A percentile compares a stretch with the other conserved stretches of the same genome.
phyloP scores from a whole-genome alignment of 2,329 filamentous ascomycete species.

The Cryphonectria nitschkei region DNA sequence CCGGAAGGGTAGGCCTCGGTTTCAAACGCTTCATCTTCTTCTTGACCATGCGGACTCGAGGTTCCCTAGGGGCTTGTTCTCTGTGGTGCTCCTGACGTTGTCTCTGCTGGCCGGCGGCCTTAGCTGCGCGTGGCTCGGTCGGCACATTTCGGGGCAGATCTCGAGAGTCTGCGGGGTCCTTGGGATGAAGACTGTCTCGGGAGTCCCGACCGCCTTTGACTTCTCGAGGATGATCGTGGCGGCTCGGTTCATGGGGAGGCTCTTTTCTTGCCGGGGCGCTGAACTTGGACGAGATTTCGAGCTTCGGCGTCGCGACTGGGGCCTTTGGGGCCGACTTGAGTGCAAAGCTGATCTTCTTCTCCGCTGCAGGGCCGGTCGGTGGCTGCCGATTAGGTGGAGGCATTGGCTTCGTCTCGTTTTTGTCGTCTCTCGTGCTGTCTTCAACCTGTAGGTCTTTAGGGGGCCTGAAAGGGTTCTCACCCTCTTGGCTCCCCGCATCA shows the following conservation, averaged over 20 bases:
- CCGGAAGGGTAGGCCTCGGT: slow-evolving; percentile 68
- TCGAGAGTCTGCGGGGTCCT: slow-evolving; percentile 32
- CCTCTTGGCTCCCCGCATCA: slow-evolving; percentile 49
- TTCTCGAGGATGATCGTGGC: slow-evolving; percentile 41
- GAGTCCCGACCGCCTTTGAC: slow-evolving; percentile 32
- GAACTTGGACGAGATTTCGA: slow-evolving; percentile 69
- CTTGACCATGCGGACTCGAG: slow-evolving; percentile 64
- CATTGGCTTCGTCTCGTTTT: slow-evolving; percentile 53
- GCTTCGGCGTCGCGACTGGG: slow-evolving; percentile 60
- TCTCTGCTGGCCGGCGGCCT: slow-evolving; percentile 26
- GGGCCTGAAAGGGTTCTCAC: slow-evolving; percentile 64
- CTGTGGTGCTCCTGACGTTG: slow-evolving; percentile 33
- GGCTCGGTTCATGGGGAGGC: slow-evolving; percentile 43
- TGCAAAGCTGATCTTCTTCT: slow-evolving; percentile 87
- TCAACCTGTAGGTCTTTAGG: slow-evolving; percentile 69
- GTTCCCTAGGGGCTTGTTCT: slow-evolving; percentile 41
- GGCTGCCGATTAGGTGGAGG: slow-evolving; percentile 58
- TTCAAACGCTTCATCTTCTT: slow-evolving; percentile 73
- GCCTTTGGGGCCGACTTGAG: slow-evolving; percentile 76
- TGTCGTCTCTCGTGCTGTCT: slow-evolving; percentile 58
- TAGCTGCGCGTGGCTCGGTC: slow-evolving; percentile 53
- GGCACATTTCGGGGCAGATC: slow-evolving; percentile 52
- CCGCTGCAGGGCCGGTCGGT: slow-evolving; percentile 54
- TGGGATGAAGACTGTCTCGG: slow-evolving; percentile 35
- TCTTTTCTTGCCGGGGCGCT: slow-evolving; percentile 55